These are phyloP conservation scores for Rhododendron williamsianum DNA, from an alignment of 148 eudicot species.

Conservation along the genomic window DNA sequence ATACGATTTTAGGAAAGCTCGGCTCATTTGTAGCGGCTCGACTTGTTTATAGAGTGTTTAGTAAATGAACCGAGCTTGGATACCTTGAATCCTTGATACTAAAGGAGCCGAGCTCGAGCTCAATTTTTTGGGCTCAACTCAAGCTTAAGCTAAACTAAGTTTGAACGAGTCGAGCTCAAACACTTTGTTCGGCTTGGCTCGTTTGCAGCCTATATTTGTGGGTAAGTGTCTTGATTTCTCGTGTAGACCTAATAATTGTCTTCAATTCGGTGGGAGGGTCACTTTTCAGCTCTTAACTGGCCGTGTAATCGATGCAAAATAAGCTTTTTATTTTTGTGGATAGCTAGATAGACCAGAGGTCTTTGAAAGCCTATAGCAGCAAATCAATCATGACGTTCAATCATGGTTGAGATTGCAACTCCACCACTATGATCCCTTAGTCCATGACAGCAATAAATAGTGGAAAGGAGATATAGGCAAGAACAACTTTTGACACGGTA, in stretches of 20 bases:
- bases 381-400: neutral
- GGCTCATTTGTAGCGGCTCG: too few species aligned
- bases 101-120: slow-evolving; percentile 24
- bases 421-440: neutral
- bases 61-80: slow-evolving; percentile 27
- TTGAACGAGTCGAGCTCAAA: neutral
- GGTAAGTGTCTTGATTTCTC: neutral
- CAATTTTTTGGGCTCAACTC: neutral
- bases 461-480: neutral
- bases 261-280: neutral
- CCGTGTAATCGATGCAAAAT: neutral
- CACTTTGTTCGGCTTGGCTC: neutral
- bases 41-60: neutral
- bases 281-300: neutral
- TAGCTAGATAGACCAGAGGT: neutral
- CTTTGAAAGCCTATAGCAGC: neutral
- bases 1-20: too few species aligned
- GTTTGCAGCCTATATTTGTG: neutral
- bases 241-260: neutral
- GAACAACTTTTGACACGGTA: neutral
- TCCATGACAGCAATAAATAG: neutral
- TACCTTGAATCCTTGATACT: slow-evolving; percentile 43
- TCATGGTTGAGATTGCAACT: neutral
- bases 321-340: neutral
- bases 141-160: neutral